These are phyloP conservation scores for Podospora didyma DNA, from an alignment of 495 filamentous ascomycete species.

Conservation along the genomic window DNA sequence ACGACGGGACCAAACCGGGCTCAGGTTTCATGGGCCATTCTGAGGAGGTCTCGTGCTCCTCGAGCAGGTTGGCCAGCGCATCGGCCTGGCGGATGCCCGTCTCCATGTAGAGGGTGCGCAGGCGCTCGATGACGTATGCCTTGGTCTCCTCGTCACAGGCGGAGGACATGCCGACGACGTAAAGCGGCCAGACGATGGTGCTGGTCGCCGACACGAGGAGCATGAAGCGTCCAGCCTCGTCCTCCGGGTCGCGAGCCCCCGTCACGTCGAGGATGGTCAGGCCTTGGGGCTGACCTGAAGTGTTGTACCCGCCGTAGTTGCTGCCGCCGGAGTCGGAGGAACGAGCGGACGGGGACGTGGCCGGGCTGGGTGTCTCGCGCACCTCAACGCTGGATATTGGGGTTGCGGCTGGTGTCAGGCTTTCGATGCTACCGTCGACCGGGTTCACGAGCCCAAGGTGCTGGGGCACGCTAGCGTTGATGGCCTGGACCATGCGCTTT, in stretches of 20 bases:
- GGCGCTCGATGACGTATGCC: conserved; percentile 26
- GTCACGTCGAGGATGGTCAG: conserved; percentile 32
- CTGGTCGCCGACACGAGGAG: conserved; percentile 33
- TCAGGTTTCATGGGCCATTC: conserved; percentile 7
- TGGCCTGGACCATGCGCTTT: conserved; percentile 33
- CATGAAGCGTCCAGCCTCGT: conserved; percentile 31
- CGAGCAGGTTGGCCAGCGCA: conserved; percentile 28
- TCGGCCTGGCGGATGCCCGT: conserved; percentile 32
- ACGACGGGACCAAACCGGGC: background rate
- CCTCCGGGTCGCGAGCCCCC: conserved; percentile 16
- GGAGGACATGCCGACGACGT: conserved; percentile 34
- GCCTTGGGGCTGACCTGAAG: conserved; percentile 9
- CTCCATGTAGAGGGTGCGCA: conserved; percentile 31
- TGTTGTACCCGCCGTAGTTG: conserved; percentile 7
- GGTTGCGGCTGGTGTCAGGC: conserved; percentile 8
- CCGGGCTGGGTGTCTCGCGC: conserved; percentile 21
- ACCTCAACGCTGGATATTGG: conserved; percentile 33
- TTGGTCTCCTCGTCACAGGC: conserved; percentile 26
- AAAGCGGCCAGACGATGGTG: conserved; percentile 36
- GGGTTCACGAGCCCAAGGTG: conserved; percentile 34
- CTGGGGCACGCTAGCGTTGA: conserved; percentile 46
- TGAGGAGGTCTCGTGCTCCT: conserved; percentile 17
- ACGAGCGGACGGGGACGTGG: conserved; percentile 22
- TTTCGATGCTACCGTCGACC: conserved; percentile 19
- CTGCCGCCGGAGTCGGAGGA: conserved; percentile 20